Evolutionary conservation across 1,284 basidiomycete genomes (phyloP).

Genomic region (Anthracocystis panici-leucophaei): DNA sequence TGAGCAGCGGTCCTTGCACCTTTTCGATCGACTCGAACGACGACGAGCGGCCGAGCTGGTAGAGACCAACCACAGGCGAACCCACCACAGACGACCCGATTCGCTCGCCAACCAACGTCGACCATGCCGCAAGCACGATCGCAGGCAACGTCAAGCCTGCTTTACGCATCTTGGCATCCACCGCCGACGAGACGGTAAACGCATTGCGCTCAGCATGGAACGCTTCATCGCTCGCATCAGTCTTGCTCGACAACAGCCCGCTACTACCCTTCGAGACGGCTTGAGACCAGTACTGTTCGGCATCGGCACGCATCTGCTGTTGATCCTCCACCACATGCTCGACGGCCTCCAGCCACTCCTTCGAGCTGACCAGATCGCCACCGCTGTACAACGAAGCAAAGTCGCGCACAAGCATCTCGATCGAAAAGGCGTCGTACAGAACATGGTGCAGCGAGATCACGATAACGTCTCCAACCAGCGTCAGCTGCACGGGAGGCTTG

Average conservation of each 20-base stretch:
- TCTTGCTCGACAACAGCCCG: constrained; percentile 10
- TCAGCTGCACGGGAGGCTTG: constrained; percentile 34
- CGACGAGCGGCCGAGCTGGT: constrained; percentile 50
- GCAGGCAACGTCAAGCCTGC: constrained; percentile 34
- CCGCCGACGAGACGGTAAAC: constrained; percentile 1
- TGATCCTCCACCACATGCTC: constrained; percentile 20
- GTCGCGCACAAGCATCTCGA: constrained; percentile 59
- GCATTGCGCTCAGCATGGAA: constrained; percentile 24
- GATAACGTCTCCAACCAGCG: constrained; percentile 36
- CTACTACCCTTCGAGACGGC: constrained; percentile 9
- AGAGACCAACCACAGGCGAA: constrained; percentile 50
- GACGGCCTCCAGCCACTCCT: constrained; percentile 34
- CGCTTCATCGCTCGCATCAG: background rate
- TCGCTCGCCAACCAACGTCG: constrained; percentile 26
- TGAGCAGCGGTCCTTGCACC: constrained; percentile 51
- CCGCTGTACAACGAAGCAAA: constrained; percentile 45
- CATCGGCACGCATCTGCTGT: constrained; percentile 6
- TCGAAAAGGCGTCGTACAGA: constrained; percentile 65
- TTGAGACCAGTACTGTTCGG: constrained; percentile 33
- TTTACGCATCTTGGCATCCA: constrained; percentile 26
- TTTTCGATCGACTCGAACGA: constrained; percentile 42
- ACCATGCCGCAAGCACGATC: constrained; percentile 55
- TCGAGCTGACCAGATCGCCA: constrained; percentile 10
- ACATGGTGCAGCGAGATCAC: constrained; percentile 63
- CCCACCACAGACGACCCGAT: background rate